Evolutionary conservation across 169 alveolate genomes (phyloP).

Genomic region (Gregarina niphandrodes): DNA sequence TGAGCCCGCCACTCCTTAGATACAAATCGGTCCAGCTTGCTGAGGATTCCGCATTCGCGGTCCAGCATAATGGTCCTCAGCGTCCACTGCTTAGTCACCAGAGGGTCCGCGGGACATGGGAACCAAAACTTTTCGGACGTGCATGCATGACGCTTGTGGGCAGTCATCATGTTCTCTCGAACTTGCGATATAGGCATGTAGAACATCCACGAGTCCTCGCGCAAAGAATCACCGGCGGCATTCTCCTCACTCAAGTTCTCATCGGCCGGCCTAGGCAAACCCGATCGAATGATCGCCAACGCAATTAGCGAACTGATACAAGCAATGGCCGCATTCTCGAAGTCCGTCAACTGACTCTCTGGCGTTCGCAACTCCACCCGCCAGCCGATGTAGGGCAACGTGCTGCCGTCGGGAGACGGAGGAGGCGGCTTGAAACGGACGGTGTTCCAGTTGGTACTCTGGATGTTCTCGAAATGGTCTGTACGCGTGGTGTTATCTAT

Average conservation of each 20-base stretch:
- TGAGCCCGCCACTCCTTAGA: too few species aligned
- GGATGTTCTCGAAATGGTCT: slow-evolving; percentile 68
- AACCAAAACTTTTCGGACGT: slow-evolving; percentile 48
- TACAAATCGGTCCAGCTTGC: too few species aligned
- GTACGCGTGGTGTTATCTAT: slow-evolving; percentile 18
- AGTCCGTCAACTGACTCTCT: slow-evolving; percentile 73
- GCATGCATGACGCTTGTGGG: slow-evolving; percentile 46
- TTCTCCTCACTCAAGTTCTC: too few species aligned
- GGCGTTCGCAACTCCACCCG: slow-evolving; percentile 80
- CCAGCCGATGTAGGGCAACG: slow-evolving; percentile 43
- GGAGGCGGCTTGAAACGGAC: slow-evolving; percentile 87
- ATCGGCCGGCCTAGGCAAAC: too few species aligned
- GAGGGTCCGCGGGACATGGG: too few species aligned
- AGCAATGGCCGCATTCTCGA: slow-evolving; percentile 55
- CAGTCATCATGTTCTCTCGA: slow-evolving; percentile 61
- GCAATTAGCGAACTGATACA: slow-evolving; percentile 32
- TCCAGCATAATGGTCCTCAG: too few species aligned
- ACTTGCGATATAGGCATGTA: slow-evolving; percentile 64
- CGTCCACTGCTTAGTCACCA: too few species aligned
- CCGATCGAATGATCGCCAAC: too few species aligned
- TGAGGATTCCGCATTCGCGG: too few species aligned
- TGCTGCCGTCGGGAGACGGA: slow-evolving; percentile 9
- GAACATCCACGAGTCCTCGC: too few species aligned
- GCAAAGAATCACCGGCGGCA: too few species aligned
- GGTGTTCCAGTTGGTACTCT: slow-evolving; percentile 84